Evolutionary conservation across 2,329 filamentous ascomycete species (phyloP), one percentile per base, ranked within the genome.

Genomic region (Biscogniauxia mediterranea): DNA sequence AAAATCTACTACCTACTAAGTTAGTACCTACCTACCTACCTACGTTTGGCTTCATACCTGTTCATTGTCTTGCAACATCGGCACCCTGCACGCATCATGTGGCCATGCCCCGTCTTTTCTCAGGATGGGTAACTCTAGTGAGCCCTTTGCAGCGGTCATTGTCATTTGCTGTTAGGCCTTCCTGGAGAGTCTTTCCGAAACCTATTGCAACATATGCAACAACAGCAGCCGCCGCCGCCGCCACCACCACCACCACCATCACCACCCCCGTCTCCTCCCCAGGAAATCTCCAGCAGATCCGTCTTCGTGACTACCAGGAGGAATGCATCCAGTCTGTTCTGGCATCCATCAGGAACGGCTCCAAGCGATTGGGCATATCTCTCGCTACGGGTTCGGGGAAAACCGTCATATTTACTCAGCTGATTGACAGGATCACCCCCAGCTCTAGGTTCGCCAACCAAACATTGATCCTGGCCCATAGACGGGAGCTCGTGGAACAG

Each of bases 401-500:
- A 75, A 97, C 93, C 7, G 92, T 99, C 72, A 93, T 99, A 69
- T 99, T 99, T 78, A 98, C 94, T 13, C 93, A 97, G 73, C 83
- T 99, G 53, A 96, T 99, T 64, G 87, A 91, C 70, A 89, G 91
- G 61, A 81, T 98, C 56, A 75, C 80, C 57, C 77, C 88, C 5
- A 80, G 79, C 11, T 79, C 80, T 56, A 74, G 82, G 28, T 73
- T 78, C 62, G 89, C 89, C 21, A 85, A 85, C 1, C 92, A 92
- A 73, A 96, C 94, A 0, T 83, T 99, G 61, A 96, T 99, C 65
- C 81, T 99, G 52, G 95, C 93, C 17, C 95, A 99, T 76, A 88
- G 95, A 26, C 88, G 92, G 55, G 95, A 99, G 77, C 85, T 99
- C 1, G 93, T 98, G 26, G 92, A 98, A 73, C 95, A 99, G 78